Evolutionary conservation across 1,284 basidiomycete species (phyloP), one percentile per base, ranked within the genome.

Genomic region (Chalciporus sp.): DNA sequence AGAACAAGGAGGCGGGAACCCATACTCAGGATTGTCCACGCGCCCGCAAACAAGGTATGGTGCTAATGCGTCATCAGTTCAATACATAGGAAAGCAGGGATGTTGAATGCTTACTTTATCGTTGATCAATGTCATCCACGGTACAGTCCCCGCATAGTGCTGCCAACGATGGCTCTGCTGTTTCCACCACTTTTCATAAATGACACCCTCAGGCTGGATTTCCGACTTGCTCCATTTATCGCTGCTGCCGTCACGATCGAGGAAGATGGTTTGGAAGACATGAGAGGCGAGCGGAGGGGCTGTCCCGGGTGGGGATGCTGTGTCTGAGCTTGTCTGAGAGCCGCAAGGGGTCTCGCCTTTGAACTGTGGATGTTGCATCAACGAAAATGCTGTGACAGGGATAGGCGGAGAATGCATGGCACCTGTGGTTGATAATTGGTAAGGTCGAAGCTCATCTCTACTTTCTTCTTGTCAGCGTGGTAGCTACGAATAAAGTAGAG

Each of bases 401-500:
- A 28, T 5, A n/a, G 28, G 4, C 8, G 28, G 28, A 29, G 27
- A 19, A 10, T 41, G 2, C 8, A 53, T 26, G 8, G 19, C 31
- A 26, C 47, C 27, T 40, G 55, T 28, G 50, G 44, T 26, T 37
- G 45, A 17, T 44, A 44, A 28, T 47, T 58, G 55, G 35, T 19
- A 12, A 43, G 47, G 17, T 52, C 27, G 27, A 55, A 49, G 27
- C 47, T 35, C 33, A 35, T 35, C 33, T 35, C 33, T 6, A 35
- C 33, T 16, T 35, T 35, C 33, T 35, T 35, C 33, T 35, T 35
- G 12, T 35, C 33, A 35, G 3, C 33, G 33, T 40, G 23, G 28
- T 43, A 47, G 20, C 42, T 50, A n/a, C 47, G 53, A 47, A 56
- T 55, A 33, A 49, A 37, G 54, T 56, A 49, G 16, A 33, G 28